Conservation (phyloP, 495 filamentous ascomycete species). For the Entonaema liquescens region DNA sequence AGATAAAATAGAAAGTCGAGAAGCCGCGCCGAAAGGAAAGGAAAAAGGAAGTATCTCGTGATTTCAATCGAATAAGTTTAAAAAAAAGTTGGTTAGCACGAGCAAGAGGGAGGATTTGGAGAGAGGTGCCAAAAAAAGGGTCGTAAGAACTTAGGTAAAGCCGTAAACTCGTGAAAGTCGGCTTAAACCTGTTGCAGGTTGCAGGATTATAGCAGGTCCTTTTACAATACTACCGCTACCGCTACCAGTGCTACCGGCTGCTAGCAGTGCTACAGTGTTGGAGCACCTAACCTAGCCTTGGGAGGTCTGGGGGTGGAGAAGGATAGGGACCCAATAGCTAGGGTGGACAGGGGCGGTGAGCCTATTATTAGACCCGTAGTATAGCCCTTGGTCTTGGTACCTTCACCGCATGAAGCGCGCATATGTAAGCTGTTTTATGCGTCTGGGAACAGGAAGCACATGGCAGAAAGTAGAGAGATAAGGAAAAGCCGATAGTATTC, state of each 20-base stretch:
- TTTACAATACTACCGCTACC: no score
- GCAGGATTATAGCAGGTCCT: background rate
- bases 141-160: conserved; percentile 9
- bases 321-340: conserved; percentile 1
- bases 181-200: background rate
- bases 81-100: background rate
- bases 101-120: conserved; percentile 1
- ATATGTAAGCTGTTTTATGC: background rate
- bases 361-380: conserved; percentile 9
- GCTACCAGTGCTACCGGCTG: no score
- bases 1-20: conserved; percentile 13
- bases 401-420: conserved; percentile 1
- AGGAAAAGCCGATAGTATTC: background rate
- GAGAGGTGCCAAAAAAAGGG: conserved; percentile 4
- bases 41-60: conserved; percentile 16
- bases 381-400: conserved; percentile 3
- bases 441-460: conserved; percentile 12
- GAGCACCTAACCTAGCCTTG: background rate
- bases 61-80: conserved; percentile 9
- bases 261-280: background rate
- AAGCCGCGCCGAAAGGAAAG: conserved; percentile 24
- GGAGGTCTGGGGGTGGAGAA: background rate
- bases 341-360: conserved; percentile 2
- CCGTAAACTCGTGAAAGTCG: conserved; percentile 6
- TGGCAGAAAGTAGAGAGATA: background rate